A percentile compares a stretch with the other conserved stretches of the same genome.
Conservation (phyloP, 2,329 filamentous ascomycete genomes). For the Periconia sp. region DNA sequence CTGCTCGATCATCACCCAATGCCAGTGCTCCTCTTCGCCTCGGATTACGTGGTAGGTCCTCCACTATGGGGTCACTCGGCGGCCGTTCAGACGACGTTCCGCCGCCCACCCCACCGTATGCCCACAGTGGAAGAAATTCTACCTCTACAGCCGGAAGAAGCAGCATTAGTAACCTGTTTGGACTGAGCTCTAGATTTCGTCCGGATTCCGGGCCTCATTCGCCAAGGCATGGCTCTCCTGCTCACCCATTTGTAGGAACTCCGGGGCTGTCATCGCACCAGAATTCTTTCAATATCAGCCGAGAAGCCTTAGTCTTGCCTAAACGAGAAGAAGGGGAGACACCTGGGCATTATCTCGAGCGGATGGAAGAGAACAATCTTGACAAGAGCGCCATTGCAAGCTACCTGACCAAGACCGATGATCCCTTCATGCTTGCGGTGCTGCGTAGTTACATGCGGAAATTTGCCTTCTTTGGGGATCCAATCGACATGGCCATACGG, state of each 20-base stretch:
- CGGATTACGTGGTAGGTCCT: constrained; percentile 77
- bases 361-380: constrained; percentile 78
- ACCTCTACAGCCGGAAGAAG: constrained; percentile 85
- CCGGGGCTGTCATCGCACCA: constrained; percentile 79
- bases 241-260: constrained; percentile 66
- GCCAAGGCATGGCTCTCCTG: constrained; percentile 65
- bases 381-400: constrained; percentile 84
- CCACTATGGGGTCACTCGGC: constrained; percentile 84
- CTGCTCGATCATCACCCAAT: constrained; percentile 63
- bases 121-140: constrained; percentile 68
- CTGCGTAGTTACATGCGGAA: constrained; percentile 93
- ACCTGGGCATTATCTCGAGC: constrained; percentile 83
- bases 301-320: constrained; percentile 74
- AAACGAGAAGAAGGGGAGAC: constrained; percentile 87
- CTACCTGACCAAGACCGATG: constrained; percentile 82
- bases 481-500: constrained; percentile 96
- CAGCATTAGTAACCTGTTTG: constrained; percentile 90
- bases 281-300: constrained; percentile 79
- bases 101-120: constrained; percentile 60
- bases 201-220: constrained; percentile 78
- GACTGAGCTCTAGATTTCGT: constrained; percentile 74
- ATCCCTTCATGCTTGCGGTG: constrained; percentile 82
- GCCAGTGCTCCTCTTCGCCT: constrained; percentile 64
- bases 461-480: constrained; percentile 94
- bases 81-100: constrained; percentile 75